phyloP scores from a whole-genome alignment of 257 asterid genomes.

The Paulownia fortunei region DNA sequence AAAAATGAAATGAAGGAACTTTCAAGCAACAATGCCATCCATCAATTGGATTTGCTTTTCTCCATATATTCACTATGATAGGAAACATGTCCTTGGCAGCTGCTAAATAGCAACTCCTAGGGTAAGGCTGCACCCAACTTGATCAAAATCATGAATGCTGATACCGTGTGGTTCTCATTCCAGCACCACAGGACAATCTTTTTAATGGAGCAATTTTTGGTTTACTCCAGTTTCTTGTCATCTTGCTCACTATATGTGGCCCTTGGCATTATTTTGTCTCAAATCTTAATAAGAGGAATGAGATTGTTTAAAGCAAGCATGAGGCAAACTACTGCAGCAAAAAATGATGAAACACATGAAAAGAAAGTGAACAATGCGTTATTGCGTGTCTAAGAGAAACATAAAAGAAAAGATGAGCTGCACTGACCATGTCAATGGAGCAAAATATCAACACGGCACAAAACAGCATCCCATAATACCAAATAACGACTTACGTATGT shows the following conservation, averaged over 20 bases:
- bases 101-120: neutral
- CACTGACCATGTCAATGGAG: slow-evolving; percentile 9
- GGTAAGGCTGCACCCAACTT: neutral
- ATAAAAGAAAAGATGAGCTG: neutral
- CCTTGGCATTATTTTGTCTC: neutral
- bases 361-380: neutral
- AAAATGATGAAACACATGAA: neutral
- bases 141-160: neutral
- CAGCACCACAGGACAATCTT: neutral
- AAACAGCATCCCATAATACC: neutral
- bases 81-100: neutral
- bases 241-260: neutral
- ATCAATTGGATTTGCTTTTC: neutral
- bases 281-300: neutral
- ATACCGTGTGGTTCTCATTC: neutral
- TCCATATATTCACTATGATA: neutral
- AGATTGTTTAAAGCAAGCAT: neutral
- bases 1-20: neutral
- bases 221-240: neutral
- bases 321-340: neutral
- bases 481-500: neutral
- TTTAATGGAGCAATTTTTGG: neutral
- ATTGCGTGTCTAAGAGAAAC: neutral
- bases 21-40: neutral
- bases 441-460: neutral